Evolutionary conservation across 1,139 yeast genomes (phyloP), one percentile per base, ranked within the genome.

Genomic region (Cylindricascospora bacillispora): DNA sequence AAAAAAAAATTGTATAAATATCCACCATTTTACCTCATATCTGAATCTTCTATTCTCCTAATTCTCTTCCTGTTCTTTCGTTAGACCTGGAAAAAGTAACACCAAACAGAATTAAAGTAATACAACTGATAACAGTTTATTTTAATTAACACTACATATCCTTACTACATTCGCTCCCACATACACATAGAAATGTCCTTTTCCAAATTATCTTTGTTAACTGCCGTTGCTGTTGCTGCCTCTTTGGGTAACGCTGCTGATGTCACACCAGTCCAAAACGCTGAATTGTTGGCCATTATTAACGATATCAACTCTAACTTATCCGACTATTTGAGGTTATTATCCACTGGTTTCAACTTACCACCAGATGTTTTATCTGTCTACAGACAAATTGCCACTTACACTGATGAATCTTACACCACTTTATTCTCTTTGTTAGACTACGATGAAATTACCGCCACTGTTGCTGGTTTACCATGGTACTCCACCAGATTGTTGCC

Each of bases 331-430:
- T 17, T 42, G 10, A 27, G 30, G 21, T 25, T 38, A 15, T 39
- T 32, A 22, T 22, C 33, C 3, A 26, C 37, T 22, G 37, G 31
- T 15, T 40, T 41, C 25, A 47, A 36, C 23, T 38, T 53, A 27
- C 56, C 57, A 27, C 35, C 53, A 3, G 51, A 37, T 27, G 45
- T 62, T 22, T 36, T 61, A 27, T 31, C 43, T 16, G 30, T 62
- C 11, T 61, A 56, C 40, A 41, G 40, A 32, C 44, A 45, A 27
- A 53, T 54, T 22, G 35, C 38, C 21, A 62, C 67, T 26, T 62
- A 60, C 46, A 61, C 62, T 14, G 65, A 62, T 37, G 57, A 57
- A 23, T 53, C 63, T 19, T 62, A 56, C 50, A 62, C 66, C 35
- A 49, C 64, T 15, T 49, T 62, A 37, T 51, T 48, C 35, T 28